Evolutionary conservation across 2,329 filamentous ascomycete genomes (phyloP).

Genomic region (Aspergillus vadensis): DNA sequence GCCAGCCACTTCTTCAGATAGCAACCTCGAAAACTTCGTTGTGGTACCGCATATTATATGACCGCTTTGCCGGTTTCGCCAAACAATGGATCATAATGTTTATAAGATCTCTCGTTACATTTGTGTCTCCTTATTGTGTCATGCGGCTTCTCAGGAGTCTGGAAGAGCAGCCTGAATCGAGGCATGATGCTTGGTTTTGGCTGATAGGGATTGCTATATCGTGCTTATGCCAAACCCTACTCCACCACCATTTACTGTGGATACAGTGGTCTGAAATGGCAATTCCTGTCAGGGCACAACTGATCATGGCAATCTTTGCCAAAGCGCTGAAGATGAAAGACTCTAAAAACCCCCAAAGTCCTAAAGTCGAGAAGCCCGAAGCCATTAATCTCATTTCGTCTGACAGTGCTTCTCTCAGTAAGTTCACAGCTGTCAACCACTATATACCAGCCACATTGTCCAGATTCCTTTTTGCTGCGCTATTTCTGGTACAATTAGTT

Average conservation of each 20-base stretch:
- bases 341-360: neutral
- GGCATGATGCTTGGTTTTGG: neutral
- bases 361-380: neutral
- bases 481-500: neutral
- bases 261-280: conserved; percentile 1
- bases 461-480: neutral
- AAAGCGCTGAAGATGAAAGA: neutral
- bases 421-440: neutral
- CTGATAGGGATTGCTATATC: neutral
- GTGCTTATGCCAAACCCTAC: neutral
- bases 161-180: neutral
- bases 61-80: neutral
- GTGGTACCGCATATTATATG: neutral
- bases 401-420: neutral
- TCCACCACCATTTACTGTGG: neutral
- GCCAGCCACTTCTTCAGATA: neutral
- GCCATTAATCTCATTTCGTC: neutral
- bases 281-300: neutral
- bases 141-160: neutral
- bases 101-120: neutral
- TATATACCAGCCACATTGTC: neutral
- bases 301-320: neutral
- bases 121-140: neutral
- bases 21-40: neutral
- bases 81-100: neutral